Conservation (phyloP, 163 green algal genomes). For the Coccomyxa subellipsoidea region DNA sequence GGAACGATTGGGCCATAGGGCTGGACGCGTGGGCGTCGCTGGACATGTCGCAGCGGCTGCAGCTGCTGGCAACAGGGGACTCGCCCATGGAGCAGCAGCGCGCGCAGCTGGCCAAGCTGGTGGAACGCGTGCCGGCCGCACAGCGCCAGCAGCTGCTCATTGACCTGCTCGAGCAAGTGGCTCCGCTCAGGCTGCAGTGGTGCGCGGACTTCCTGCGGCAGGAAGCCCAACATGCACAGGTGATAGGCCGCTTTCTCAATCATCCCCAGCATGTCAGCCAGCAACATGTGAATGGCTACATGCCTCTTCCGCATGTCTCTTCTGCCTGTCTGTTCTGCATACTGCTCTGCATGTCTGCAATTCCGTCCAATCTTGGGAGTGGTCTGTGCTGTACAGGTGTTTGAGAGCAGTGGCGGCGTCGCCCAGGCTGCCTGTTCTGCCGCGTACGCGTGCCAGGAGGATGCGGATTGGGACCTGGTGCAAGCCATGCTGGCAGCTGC, state of each 20-base stretch:
- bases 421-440: constrained; percentile 1
- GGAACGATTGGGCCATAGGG: constrained; percentile 13
- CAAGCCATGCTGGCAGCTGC: neutral
- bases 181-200: neutral
- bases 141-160: neutral
- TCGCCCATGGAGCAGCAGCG: neutral
- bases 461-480: neutral
- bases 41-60: constrained; percentile 5
- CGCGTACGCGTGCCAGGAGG: neutral
- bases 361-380: neutral
- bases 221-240: constrained; percentile 8
- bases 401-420: neutral
- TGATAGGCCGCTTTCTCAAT: neutral
- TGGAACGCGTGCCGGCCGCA: neutral
- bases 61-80: constrained; percentile 13
- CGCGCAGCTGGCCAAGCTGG: neutral
- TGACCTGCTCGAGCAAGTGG: neutral
- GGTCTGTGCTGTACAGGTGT: neutral
- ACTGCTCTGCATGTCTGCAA: neutral
- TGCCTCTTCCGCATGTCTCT: too few species aligned
- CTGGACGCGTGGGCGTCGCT: constrained; percentile 21
- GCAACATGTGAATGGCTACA: too few species aligned
- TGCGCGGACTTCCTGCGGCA: neutral
- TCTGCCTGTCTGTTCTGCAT: too few species aligned
- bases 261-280: too few species aligned